Percentiles rank a stretch among this genome's conserved stretches.
These are phyloP conservation scores for Botrytis pseudocinerea DNA, from an alignment of 2,329 filamentous ascomycete species.

Conservation along the genomic window DNA sequence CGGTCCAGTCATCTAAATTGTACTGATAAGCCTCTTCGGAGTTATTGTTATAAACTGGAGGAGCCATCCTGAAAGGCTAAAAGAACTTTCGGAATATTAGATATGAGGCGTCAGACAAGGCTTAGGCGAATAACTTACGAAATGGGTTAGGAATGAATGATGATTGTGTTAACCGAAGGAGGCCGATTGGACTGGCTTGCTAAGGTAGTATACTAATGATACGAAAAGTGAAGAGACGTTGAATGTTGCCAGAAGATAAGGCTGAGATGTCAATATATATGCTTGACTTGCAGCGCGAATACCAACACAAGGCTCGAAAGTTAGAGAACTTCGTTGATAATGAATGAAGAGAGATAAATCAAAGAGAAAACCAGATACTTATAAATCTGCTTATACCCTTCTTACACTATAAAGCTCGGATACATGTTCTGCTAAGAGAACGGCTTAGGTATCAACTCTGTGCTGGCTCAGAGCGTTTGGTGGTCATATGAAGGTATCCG, in stretches of 20 bases:
- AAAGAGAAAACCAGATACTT: not conserved
- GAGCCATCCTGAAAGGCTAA: conserved; percentile 18
- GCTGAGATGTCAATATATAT: conserved; percentile 2
- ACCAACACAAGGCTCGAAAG: not conserved
- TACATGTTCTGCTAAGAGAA: not conserved
- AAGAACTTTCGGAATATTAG: conserved; percentile 21
- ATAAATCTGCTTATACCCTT: not conserved
- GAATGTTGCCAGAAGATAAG: not conserved
- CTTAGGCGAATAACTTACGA: conserved; percentile 24
- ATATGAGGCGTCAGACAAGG: conserved; percentile 15
- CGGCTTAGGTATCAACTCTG: conserved; percentile 12
- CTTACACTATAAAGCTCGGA: not conserved
- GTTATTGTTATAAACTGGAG: conserved; percentile 26
- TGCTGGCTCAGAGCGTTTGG: conserved; percentile 5
- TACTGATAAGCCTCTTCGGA: conserved; percentile 23
- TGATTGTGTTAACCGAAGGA: conserved; percentile 29
- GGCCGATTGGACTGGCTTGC: conserved; percentile 28
- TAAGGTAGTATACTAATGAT: not conserved
- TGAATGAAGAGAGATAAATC: not conserved
- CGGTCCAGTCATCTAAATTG: conserved; percentile 29
- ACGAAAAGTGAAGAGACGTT: not conserved
- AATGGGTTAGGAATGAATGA: conserved; percentile 24
- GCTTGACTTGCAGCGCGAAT: not conserved
- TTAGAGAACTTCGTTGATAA: conserved; percentile 9
- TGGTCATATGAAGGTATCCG: conserved; percentile 2